A percentile compares a stretch with the other conserved stretches of the same genome.
Conservation (phyloP, 177 flowering plant genomes). For the Vitis hybrid region DNA sequence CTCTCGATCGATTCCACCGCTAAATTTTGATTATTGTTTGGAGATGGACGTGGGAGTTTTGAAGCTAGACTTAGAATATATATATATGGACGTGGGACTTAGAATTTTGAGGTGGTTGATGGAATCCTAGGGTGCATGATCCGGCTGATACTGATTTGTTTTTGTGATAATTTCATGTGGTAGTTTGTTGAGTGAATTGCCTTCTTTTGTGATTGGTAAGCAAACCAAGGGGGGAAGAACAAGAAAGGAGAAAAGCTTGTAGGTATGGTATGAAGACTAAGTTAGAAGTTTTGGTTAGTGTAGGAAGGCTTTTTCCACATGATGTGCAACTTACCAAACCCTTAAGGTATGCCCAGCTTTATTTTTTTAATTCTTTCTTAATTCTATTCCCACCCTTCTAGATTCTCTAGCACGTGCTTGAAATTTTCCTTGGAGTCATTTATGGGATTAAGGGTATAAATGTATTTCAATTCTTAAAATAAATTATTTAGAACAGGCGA, state of each 20-base stretch:
- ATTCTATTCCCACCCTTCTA: too few relatives aligned
- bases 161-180: background rate
- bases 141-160: slow-evolving; percentile 16
- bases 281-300: background rate
- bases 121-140: slow-evolving; percentile 25
- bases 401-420: too few relatives aligned
- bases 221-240: slow-evolving; percentile 3
- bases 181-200: slow-evolving; percentile 5
- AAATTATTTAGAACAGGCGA: too few relatives aligned
- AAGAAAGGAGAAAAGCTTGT: background rate
- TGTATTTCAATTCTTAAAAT: too few relatives aligned
- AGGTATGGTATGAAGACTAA: background rate
- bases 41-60: background rate
- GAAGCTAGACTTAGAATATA: background rate
- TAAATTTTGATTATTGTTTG: background rate
- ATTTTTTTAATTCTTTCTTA: too few relatives aligned
- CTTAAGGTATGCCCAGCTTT: background rate
- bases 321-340: slow-evolving; percentile 1
- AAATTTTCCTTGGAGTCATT: too few relatives aligned
- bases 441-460: too few relatives aligned
- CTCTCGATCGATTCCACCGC: background rate
- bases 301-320: background rate
- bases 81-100: background rate
- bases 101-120: slow-evolving; percentile 12
- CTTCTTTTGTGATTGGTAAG: slow-evolving; percentile 14